Evolutionary conservation across 768 basidiomycete species (phyloP), one percentile per base, ranked within the genome.

Genomic region (Boletus coccyginus): DNA sequence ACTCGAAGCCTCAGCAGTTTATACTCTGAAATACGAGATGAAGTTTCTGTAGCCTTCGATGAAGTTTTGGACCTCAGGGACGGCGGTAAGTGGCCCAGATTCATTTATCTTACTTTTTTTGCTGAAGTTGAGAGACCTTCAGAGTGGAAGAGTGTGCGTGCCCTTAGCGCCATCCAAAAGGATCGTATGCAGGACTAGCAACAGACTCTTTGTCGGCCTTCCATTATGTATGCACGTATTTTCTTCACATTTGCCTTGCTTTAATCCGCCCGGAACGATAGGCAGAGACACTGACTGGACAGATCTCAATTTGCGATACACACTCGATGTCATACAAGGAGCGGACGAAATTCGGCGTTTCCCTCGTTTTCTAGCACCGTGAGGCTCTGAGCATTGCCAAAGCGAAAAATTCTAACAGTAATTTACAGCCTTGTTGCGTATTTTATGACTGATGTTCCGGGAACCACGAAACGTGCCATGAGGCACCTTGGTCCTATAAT

Each of bases 141-240:
- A 79, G 78, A 76, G 24, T 81, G 80, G 81, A 63, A 63, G 13
- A 59, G 56, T 10, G 55, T 78, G 11, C 61, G 65, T 1, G 70
- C 62, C 1, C 32, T 71, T 11, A 61, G 69, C 6, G 64, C 58
- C 0, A 56, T 74, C 32, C 70, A 64, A 53, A 27, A 27, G 27
- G 27, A n/a, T 27, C 61, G 27, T 27, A 27, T 27, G 27, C 27
- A 27, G 27, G 27, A 27, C 27, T 27, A 27, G 27, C 27, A 27
- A 78, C 58, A 74, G 83, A 13, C 52, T 77, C 4, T 79, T 83
- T 54, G 76, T 83, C 17, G 82, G 81, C 0, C 64, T 74, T 35
- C 79, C 80, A 8, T 46, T 27, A 27, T 27, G 27, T 27, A 27
- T 27, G 27, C 6, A 27, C 27, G 3, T 27, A 27, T 27, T 27